These are phyloP conservation scores for Herpetospermum pedunculosum DNA, from an alignment of 306 rosid genomes.

Conservation along the genomic window DNA sequence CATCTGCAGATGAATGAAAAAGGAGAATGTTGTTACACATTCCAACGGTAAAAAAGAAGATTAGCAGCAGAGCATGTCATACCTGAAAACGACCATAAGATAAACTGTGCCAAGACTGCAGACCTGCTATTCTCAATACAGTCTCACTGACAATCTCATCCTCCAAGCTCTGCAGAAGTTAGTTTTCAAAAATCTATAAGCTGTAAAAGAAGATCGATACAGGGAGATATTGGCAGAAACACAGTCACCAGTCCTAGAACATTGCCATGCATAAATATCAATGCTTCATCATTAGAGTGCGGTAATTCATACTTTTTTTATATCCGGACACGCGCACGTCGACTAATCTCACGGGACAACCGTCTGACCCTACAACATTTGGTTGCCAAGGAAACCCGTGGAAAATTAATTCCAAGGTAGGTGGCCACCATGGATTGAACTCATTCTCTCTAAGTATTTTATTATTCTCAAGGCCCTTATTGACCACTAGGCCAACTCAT, in stretches of 20 bases:
- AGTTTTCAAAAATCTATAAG: not conserved
- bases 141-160: conserved; percentile 86
- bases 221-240: not conserved
- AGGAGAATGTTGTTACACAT: not conserved
- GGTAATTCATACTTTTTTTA: no score
- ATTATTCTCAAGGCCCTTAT: no score
- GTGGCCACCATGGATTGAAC: no score
- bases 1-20: conserved; percentile 39
- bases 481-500: no score
- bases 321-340: no score
- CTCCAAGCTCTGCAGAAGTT: conserved; percentile 69
- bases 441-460: no score
- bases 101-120: conserved; percentile 89
- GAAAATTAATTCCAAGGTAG: no score
- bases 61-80: conserved; percentile 12
- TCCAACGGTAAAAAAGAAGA: conserved; percentile 9
- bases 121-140: conserved; percentile 68
- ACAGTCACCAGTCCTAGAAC: not conserved
- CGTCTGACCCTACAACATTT: no score
- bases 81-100: conserved; percentile 98
- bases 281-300: not conserved
- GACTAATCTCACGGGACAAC: no score
- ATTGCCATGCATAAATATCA: not conserved
- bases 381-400: no score
- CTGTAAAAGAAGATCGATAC: not conserved